These are phyloP conservation scores for Dactylellina haptotyla DNA, from an alignment of 2,329 filamentous ascomycete genomes.

Conservation along the genomic window DNA sequence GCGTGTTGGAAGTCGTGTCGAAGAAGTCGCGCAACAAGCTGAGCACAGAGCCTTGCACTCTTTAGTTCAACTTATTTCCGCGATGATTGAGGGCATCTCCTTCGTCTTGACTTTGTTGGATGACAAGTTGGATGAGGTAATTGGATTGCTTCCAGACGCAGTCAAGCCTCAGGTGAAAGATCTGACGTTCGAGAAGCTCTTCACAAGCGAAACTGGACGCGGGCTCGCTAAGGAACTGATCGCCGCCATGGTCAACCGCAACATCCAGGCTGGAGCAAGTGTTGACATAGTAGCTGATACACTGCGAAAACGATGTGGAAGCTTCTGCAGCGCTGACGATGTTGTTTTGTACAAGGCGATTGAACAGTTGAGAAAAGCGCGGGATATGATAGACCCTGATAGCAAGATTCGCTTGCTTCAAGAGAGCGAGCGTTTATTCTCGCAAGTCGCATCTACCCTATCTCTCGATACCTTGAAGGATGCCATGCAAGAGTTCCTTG, in stretches of 20 bases:
- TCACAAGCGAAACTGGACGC: conserved; percentile 80
- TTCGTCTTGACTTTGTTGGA: conserved; percentile 96
- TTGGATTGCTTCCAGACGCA: conserved; percentile 76
- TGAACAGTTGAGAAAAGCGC: conserved; percentile 89
- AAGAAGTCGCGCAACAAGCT: conserved; percentile 89
- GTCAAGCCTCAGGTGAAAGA: conserved; percentile 75
- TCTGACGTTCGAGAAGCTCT: conserved; percentile 87
- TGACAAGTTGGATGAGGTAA: conserved; percentile 89
- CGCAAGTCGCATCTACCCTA: conserved; percentile 85
- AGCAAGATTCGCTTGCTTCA: conserved; percentile 81
- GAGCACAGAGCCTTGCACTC: conserved; percentile 93
- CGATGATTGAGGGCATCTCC: conserved; percentile 94
- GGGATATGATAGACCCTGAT: conserved; percentile 79
- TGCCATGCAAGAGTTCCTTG: conserved; percentile 81
- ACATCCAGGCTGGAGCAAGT: conserved; percentile 95
- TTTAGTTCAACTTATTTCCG: conserved; percentile 82
- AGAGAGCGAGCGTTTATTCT: conserved; percentile 87
- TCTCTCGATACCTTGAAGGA: conserved; percentile 81
- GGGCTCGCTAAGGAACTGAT: conserved; percentile 93
- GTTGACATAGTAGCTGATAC: conserved; percentile 97
- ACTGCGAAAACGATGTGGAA: conserved; percentile 89
- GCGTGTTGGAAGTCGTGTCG: conserved; percentile 80
- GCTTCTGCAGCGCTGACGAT: conserved; percentile 96
- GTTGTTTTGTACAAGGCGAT: conserved; percentile 98
- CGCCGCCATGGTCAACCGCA: conserved; percentile 97